Evolutionary conservation across 352 stramenopile genomes (phyloP).

Genomic region (Globisporangium takayamanum): DNA sequence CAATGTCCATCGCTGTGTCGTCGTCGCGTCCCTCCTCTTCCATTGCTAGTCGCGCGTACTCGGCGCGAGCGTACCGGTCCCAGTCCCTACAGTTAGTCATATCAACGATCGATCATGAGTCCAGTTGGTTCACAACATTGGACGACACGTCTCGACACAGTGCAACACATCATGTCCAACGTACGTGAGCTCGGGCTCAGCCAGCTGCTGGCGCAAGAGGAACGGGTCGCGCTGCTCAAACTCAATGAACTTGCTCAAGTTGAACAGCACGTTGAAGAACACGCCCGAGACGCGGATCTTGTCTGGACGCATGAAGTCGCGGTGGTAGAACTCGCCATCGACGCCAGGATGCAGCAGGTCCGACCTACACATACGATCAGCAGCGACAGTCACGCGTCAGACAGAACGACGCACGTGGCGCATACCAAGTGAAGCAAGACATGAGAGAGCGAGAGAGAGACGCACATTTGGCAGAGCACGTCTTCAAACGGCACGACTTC

Average conservation of each 20-base stretch:
- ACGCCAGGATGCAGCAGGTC: conserved; percentile 71
- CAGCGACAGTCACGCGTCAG: not conserved
- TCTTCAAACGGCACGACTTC: conserved; percentile 98
- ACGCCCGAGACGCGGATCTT: conserved; percentile 92
- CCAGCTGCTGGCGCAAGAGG: conserved; percentile 91
- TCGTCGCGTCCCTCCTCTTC: conserved; percentile 94
- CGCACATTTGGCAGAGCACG: conserved; percentile 98
- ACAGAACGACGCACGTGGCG: too few species aligned
- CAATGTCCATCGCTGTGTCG: conserved; percentile 84
- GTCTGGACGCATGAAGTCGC: conserved; percentile 77
- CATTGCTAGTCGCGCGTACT: conserved; percentile 96
- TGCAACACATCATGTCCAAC: conserved; percentile 14
- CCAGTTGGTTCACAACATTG: not conserved
- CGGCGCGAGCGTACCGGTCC: conserved; percentile 95
- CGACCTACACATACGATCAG: conserved; percentile 23
- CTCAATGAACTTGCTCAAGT: conserved; percentile 99
- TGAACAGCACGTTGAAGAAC: conserved; percentile 99
- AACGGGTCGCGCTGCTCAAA: conserved; percentile 99
- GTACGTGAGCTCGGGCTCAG: conserved; percentile 82
- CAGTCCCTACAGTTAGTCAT: conserved; percentile 77
- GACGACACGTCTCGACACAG: not conserved
- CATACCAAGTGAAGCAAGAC: too few species aligned
- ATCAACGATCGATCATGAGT: not conserved
- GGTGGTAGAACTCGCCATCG: conserved; percentile 76
- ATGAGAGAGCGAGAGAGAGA: conserved; percentile 13